Evolutionary conservation across 768 basidiomycete genomes (phyloP).

Genomic region (Calocybe cyanea): DNA sequence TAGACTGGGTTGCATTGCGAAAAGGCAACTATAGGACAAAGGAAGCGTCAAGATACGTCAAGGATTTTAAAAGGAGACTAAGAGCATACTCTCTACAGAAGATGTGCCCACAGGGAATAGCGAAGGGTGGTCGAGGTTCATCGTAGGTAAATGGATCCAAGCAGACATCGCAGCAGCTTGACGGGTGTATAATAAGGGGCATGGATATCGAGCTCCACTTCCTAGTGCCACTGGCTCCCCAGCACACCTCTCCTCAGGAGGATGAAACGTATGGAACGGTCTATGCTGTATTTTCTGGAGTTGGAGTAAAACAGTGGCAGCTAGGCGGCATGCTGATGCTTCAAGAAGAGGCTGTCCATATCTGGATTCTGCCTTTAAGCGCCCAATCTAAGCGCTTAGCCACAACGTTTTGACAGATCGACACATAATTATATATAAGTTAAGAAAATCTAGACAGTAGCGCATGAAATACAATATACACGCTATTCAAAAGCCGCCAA

Average conservation of each 20-base stretch:
- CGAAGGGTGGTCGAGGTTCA: conserved; percentile 54
- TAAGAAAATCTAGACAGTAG: too few relatives aligned
- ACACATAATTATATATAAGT: too few relatives aligned
- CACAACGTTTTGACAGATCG: too few relatives aligned
- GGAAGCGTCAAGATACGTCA: not conserved
- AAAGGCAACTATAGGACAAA: conserved; percentile 13
- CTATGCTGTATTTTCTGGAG: not conserved
- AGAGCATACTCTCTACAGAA: conserved; percentile 63
- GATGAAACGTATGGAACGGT: not conserved
- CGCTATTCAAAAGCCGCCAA: conserved; percentile 1
- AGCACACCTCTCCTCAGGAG: not conserved
- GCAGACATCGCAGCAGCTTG: conserved; percentile 76
- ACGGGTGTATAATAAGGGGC: conserved; percentile 60
- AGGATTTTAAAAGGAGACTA: not conserved
- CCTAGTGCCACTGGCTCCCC: not conserved
- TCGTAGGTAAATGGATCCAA: conserved; percentile 59
- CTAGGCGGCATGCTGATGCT: too few relatives aligned
- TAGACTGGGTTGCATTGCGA: conserved; percentile 10
- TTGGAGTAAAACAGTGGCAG: too few relatives aligned
- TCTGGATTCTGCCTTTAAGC: too few relatives aligned
- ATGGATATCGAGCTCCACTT: conserved; percentile 6
- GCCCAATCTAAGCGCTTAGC: too few relatives aligned
- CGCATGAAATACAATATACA: too few relatives aligned
- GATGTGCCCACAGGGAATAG: conserved; percentile 74
- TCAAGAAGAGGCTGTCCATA: too few relatives aligned